Conservation (phyloP, 495 filamentous ascomycete genomes). For the Penicillium arizonense region DNA sequence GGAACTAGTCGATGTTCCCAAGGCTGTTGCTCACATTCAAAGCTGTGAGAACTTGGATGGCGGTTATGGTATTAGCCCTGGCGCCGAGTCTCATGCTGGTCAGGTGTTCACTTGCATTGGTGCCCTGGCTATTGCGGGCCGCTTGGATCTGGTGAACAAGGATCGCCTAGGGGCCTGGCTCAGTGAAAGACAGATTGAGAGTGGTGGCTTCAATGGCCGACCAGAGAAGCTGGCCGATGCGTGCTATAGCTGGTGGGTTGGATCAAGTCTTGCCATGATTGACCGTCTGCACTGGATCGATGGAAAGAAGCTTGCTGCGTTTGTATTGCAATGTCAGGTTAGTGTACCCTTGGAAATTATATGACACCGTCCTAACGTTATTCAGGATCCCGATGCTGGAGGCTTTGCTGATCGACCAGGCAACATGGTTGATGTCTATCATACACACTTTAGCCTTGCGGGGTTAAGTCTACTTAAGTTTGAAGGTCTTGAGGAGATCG, state of each 20-base stretch:
- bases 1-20: slow-evolving; percentile 68
- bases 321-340: slow-evolving; percentile 81
- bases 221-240: slow-evolving; percentile 97
- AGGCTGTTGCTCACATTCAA: slow-evolving; percentile 74
- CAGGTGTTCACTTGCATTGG: slow-evolving; percentile 96
- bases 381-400: slow-evolving; percentile 74
- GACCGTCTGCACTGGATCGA: slow-evolving; percentile 90
- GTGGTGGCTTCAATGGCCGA: slow-evolving; percentile 87
- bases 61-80: slow-evolving; percentile 83
- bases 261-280: slow-evolving; percentile 86
- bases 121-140: slow-evolving; percentile 76
- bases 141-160: slow-evolving; percentile 78
- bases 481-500: slow-evolving; percentile 74
- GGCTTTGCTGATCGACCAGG: slow-evolving; percentile 89
- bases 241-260: slow-evolving; percentile 98
- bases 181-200: slow-evolving; percentile 83
- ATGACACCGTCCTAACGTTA: slow-evolving; percentile 16
- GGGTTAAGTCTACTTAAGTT: slow-evolving; percentile 81
- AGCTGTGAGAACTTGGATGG: slow-evolving; percentile 90
- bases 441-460: slow-evolving; percentile 85
- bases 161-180: slow-evolving; percentile 86
- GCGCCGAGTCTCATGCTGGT: slow-evolving; percentile 87
- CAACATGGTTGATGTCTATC: slow-evolving; percentile 96
- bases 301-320: slow-evolving; percentile 66
- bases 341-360: slow-evolving; percentile 10